Percentiles rank a stretch among this genome's conserved stretches.
These are phyloP conservation scores for Nothopassalora personata DNA, from an alignment of 2,329 filamentous ascomycete species.

Conservation along the genomic window DNA sequence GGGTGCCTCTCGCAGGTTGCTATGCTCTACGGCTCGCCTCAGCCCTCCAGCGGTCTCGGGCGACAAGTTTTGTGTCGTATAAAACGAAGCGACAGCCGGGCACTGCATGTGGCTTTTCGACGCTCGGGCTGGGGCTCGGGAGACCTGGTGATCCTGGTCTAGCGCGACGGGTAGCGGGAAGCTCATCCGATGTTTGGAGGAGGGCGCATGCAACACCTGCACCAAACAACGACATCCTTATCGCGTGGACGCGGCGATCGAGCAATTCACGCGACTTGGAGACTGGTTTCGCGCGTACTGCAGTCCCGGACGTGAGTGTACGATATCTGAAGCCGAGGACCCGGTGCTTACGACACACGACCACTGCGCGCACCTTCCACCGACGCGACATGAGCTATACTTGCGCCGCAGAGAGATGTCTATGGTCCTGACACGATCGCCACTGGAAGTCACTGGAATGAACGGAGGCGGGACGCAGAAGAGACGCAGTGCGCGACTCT, in stretches of 20 bases:
- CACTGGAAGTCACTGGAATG: conserved; percentile 46
- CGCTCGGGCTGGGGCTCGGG: not conserved
- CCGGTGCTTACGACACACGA: not conserved
- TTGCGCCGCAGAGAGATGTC: conserved; percentile 29
- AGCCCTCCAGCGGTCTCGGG: no score
- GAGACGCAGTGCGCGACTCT: conserved; percentile 43
- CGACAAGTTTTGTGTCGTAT: no score
- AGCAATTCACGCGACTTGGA: not conserved
- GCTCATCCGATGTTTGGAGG: not conserved
- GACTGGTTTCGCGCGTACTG: not conserved
- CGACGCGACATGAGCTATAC: not conserved
- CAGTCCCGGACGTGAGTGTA: not conserved
- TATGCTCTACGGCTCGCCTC: no score
- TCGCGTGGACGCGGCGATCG: not conserved
- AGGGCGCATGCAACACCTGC: not conserved
- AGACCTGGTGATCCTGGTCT: not conserved
- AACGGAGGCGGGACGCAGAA: conserved; percentile 43
- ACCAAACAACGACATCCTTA: not conserved
- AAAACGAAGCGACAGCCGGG: no score
- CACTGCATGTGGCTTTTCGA: no score
- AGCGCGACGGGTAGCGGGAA: not conserved
- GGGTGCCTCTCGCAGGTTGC: no score
- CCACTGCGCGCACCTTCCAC: not conserved
- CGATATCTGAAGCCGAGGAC: not conserved
- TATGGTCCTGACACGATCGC: conserved; percentile 35